phyloP scores from a whole-genome alignment of 208 protist species.

The Trypanosoma boissoni region DNA sequence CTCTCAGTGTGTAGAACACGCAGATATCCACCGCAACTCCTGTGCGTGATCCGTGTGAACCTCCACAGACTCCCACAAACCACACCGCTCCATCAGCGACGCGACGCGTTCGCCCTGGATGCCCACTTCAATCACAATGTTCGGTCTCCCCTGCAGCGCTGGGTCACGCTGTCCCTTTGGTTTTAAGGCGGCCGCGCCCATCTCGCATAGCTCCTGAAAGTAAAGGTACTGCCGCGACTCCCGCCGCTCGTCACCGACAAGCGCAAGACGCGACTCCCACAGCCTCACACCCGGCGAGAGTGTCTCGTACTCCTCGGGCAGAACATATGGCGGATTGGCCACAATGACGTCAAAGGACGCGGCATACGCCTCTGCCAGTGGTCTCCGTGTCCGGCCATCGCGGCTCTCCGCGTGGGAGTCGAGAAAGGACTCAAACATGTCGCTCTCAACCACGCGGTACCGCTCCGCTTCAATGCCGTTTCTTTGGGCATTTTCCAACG shows the following conservation, averaged over 20 bases:
- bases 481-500: constrained; percentile 42
- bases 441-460: constrained; percentile 55
- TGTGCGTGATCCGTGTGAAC: constrained; percentile 76
- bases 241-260: constrained; percentile 73
- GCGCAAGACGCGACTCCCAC: constrained; percentile 81
- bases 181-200: constrained; percentile 58
- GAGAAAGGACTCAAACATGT: constrained; percentile 77
- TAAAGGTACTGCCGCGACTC: constrained; percentile 74
- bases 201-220: constrained; percentile 83
- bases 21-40: constrained; percentile 77
- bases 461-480: constrained; percentile 55
- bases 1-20: constrained; percentile 46
- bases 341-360: constrained; percentile 79
- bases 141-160: constrained; percentile 39
- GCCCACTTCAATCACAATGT: constrained; percentile 77
- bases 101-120: constrained; percentile 73
- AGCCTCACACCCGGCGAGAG: constrained; percentile 55
- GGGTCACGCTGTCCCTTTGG: constrained; percentile 30
- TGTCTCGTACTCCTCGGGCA: constrained; percentile 71
- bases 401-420: background rate
- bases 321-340: constrained; percentile 84
- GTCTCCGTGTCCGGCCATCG: background rate
- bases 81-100: constrained; percentile 69
- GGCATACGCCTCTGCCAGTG: background rate
- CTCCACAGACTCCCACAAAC: constrained; percentile 54